A percentile compares a stretch with the other conserved stretches of the same genome.
phyloP scores from a whole-genome alignment of 768 basidiomycete species.

The Hysterangium stoloniferum region DNA sequence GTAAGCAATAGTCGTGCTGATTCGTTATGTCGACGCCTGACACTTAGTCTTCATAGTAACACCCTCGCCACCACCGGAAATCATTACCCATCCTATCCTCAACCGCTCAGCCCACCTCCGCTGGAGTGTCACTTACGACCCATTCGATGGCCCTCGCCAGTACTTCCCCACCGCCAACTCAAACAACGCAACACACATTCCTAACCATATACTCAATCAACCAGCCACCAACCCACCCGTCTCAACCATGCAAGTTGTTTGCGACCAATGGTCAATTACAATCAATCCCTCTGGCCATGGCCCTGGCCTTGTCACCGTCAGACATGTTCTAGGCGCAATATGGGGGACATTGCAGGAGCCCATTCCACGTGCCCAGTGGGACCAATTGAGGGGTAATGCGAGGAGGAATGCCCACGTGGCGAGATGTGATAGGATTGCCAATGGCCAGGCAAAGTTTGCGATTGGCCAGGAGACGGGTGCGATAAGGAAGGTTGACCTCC shows the following conservation, averaged over 20 bases:
- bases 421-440: conserved; percentile 5
- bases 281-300: background rate
- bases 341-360: conserved; percentile 4
- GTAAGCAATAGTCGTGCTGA: no score
- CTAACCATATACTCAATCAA: background rate
- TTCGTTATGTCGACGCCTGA: no score
- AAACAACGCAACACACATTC: no score
- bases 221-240: background rate
- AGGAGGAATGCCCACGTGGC: conserved; percentile 1
- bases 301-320: background rate
- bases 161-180: no score
- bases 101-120: no score
- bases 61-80: no score
- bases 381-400: background rate
- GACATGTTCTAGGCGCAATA: background rate
- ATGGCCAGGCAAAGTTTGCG: background rate
- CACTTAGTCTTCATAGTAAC: no score
- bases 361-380: conserved; percentile 3
- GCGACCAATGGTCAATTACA: background rate
- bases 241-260: background rate
- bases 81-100: no score
- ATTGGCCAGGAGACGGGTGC: background rate
- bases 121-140: no score
- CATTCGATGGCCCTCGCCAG: no score
- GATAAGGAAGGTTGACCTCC: background rate